Conservation (phyloP, 2,329 filamentous ascomycete genomes). For the Penicillium sp. region DNA sequence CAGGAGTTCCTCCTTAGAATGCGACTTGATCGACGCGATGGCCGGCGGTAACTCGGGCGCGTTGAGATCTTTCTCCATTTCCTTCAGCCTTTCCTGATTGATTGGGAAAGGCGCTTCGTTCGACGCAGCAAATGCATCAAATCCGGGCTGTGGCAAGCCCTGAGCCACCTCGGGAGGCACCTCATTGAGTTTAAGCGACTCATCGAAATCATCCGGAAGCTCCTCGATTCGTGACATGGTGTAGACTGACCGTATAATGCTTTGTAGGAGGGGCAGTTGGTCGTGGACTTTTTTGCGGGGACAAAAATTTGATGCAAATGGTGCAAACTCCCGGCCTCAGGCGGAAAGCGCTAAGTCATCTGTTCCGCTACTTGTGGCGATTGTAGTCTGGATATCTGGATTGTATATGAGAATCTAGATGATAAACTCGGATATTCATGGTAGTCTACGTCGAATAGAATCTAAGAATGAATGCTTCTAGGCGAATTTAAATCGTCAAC, state of each 20-base stretch:
- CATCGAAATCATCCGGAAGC: constrained; percentile 49
- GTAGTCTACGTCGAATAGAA: background rate
- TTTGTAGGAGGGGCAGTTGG: constrained; percentile 1
- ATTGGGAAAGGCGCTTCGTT: constrained; percentile 40
- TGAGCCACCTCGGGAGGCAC: constrained; percentile 18
- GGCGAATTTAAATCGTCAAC: too few species aligned
- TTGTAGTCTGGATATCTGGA: background rate
- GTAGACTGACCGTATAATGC: constrained; percentile 4
- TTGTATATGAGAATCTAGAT: background rate
- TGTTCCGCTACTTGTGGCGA: background rate
- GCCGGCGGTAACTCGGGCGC: constrained; percentile 52
- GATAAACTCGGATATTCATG: too few species aligned
- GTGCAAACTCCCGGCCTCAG: constrained; percentile 28
- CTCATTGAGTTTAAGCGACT: constrained; percentile 43
- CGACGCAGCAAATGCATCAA: constrained; percentile 20
- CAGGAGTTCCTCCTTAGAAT: constrained; percentile 57
- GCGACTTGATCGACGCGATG: constrained; percentile 54
- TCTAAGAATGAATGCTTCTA: background rate
- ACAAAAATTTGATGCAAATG: constrained; percentile 24
- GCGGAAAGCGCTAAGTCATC: background rate
- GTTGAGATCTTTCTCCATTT: constrained; percentile 27
- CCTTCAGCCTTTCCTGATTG: constrained; percentile 34
- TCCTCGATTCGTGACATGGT: constrained; percentile 52
- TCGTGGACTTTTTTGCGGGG: constrained; percentile 13
- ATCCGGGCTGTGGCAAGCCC: constrained; percentile 18